phyloP scores from a whole-genome alignment of 164 flowering plant genomes.

The Sedum album region DNA sequence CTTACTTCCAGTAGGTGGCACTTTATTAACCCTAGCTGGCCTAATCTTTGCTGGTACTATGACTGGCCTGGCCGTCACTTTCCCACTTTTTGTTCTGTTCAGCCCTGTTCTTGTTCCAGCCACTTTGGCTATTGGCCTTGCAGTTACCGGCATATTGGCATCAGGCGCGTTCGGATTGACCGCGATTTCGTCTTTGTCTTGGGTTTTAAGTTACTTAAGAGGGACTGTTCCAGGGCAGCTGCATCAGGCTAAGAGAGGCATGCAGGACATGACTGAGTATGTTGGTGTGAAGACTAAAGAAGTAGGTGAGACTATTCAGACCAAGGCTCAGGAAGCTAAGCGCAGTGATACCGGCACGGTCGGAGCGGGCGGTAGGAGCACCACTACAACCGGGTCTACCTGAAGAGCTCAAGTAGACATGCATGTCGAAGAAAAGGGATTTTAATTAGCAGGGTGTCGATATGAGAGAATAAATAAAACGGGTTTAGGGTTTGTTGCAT shows the following conservation, averaged over 20 bases:
- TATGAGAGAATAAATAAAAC: too few species aligned
- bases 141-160: constrained; percentile 58
- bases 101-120: too few species aligned
- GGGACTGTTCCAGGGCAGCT: constrained; percentile 19
- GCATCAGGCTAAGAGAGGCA: constrained; percentile 33
- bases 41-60: constrained; percentile 48
- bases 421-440: background rate
- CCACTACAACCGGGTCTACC: background rate
- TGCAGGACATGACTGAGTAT: constrained; percentile 35
- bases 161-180: constrained; percentile 75
- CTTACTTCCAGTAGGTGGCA: constrained; percentile 63
- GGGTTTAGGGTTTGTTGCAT: too few species aligned
- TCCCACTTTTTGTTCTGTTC: constrained; percentile 57
- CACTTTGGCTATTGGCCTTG: constrained; percentile 31
- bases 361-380: background rate
- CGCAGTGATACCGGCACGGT: background rate
- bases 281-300: constrained; percentile 45
- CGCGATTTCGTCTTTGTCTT: constrained; percentile 49
- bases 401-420: background rate
- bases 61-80: constrained; percentile 44
- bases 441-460: too few species aligned
- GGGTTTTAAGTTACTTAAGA: constrained; percentile 43
- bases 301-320: constrained; percentile 26
- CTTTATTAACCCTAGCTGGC: constrained; percentile 55
- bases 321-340: constrained; percentile 20